A percentile compares a stretch with the other conserved stretches of the same genome.
Evolutionary conservation across 2,329 filamentous ascomycete species (phyloP).

Genomic region (Colletotrichum agaves): DNA sequence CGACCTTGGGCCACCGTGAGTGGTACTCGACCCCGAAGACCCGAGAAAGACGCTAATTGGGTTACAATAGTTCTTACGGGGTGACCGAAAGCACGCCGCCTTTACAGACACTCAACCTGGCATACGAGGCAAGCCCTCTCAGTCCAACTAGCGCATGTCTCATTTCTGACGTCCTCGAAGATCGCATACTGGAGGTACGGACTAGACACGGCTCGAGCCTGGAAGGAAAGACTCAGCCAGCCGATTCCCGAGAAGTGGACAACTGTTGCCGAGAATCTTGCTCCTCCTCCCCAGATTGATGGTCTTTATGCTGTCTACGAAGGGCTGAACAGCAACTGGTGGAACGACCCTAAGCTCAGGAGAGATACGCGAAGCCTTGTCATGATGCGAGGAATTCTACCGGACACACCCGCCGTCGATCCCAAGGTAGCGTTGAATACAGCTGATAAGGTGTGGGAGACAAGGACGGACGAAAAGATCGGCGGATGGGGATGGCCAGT

Average conservation of each 20-base stretch:
- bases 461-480: slow-evolving; percentile 55
- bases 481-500: slow-evolving; percentile 60
- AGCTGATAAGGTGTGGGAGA: slow-evolving; percentile 50
- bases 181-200: slow-evolving; percentile 70
- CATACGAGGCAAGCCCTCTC: slow-evolving; percentile 60
- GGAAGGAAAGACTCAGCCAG: slow-evolving; percentile 60
- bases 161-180: background rate
- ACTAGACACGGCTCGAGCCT: slow-evolving; percentile 61
- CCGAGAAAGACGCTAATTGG: background rate
- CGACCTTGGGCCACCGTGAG: slow-evolving; percentile 57
- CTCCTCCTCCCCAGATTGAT: slow-evolving; percentile 61
- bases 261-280: slow-evolving; percentile 60
- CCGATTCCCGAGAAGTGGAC: slow-evolving; percentile 58
- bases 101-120: slow-evolving; percentile 65
- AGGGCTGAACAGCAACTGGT: slow-evolving; percentile 58
- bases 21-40: background rate
- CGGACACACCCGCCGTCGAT: slow-evolving; percentile 51
- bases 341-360: slow-evolving; percentile 49
- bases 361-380: slow-evolving; percentile 57
- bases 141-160: background rate
- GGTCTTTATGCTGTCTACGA: slow-evolving; percentile 66
- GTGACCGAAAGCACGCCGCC: slow-evolving; percentile 68
- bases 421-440: slow-evolving; percentile 48
- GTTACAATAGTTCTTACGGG: slow-evolving; percentile 49
- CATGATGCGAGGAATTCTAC: slow-evolving; percentile 57